Base-by-base conservation (phyloP, 169 alveolate genomes). In the Cystoisospora suis region DNA sequence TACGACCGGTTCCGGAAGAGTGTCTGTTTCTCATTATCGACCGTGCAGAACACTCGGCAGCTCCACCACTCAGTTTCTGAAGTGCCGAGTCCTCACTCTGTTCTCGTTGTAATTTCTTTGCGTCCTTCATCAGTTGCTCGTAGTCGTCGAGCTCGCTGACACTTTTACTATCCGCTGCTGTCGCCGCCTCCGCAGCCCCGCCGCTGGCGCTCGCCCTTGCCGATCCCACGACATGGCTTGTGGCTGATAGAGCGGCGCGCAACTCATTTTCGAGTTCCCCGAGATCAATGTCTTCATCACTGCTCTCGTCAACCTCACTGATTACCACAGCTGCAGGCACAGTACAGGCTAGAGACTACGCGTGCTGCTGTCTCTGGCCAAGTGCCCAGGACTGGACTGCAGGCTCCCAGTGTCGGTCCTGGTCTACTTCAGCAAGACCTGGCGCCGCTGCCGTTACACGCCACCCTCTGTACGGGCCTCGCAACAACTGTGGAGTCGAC, bases 101-200 rank as follows among this genome's bases (percentile, higher is more conserved):
- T 72, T 72, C 83, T 32, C 83, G 6, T 27, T 72, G 36, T 29
- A 72, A 32, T 36, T 34, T 72, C 3, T 17, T 72, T 27, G 83
- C 53, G 27, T 72, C 83, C 32, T 40, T 72, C 83, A 72, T 72
- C 38, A 72, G 83, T 17, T 72, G 83, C 1, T 72, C 83, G 45
- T 36, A 72, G 32, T 72, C 83, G 83, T 72, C 83, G 1, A 72
- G 83, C 20, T 72, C 83, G 27, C 61, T 49, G 61, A 20, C 61
- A 20, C 61, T 9, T 20, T 20, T 49, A 20, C n/a, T 20, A 20
- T 49, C 61, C 20, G 61, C 61, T 12, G 61, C 61, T 49, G n/a
- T 20, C 40, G 12, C 15, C 23, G 23, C 72, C 72, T 58, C 72
- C 40, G 72, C 23, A 58, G 72, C 29, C 44, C 80, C 44, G 42